These are phyloP conservation scores for Chamaenerion angustifolium DNA, from an alignment of 345 rosid genomes.

Conservation along the genomic window DNA sequence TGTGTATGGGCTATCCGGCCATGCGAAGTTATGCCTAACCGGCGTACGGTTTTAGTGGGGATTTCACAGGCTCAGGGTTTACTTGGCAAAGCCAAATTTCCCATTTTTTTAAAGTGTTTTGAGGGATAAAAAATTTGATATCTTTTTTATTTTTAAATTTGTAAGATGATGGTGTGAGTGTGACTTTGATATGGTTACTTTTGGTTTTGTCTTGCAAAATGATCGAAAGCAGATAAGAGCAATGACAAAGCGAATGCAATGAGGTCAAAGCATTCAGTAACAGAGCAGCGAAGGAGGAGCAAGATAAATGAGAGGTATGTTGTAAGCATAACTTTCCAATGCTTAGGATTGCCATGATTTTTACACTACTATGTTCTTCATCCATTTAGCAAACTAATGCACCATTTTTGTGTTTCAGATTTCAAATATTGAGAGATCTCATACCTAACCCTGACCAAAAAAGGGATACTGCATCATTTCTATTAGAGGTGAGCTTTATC, in stretches of 20 bases:
- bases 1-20: no score
- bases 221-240: slow-evolving; percentile 44
- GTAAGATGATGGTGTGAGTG: no score
- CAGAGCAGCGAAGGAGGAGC: slow-evolving; percentile 91
- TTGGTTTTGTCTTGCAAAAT: not conserved
- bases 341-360: not conserved
- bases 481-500: slow-evolving; percentile 51
- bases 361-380: not conserved
- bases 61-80: no score
- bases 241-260: slow-evolving; percentile 58
- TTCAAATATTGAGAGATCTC: slow-evolving; percentile 86
- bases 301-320: slow-evolving; percentile 87
- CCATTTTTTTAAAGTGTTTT: no score
- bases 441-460: slow-evolving; percentile 85
- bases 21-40: no score
- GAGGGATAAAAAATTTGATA: no score
- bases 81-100: no score
- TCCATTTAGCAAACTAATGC: not conserved
- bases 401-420: slow-evolving; percentile 31
- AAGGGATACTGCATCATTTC: slow-evolving; percentile 86
- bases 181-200: not conserved
- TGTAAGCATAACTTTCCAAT: not conserved
- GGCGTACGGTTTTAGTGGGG: no score
- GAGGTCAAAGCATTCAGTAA: slow-evolving; percentile 91
- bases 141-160: no score